phyloP scores from a whole-genome alignment of 306 rosid genomes.

The Ziziphus jujuba region DNA sequence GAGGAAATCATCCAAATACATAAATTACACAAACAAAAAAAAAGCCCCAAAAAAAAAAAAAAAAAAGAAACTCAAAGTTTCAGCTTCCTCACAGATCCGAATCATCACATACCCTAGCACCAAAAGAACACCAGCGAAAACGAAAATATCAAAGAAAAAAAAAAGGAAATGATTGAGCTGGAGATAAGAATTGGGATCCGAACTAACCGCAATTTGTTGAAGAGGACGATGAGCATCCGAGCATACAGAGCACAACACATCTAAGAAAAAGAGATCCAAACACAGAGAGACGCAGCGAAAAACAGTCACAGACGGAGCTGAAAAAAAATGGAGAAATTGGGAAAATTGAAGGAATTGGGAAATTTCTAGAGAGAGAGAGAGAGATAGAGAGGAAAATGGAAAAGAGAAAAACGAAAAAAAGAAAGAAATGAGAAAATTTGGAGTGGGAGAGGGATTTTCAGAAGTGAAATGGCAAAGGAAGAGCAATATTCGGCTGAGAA shows the following conservation, averaged over 20 bases:
- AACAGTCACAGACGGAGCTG: neutral
- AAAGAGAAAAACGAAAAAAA: conserved; percentile 1
- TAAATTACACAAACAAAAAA: too few species aligned
- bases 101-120: conserved; percentile 16
- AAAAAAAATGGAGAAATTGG: neutral
- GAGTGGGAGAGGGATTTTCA: conserved; percentile 14
- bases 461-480: conserved; percentile 21
- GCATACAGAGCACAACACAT: conserved; percentile 36
- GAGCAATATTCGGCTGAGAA: conserved; percentile 42
- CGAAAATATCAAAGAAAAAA: neutral
- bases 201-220: conserved; percentile 40
- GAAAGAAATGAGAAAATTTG: neutral
- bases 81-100: conserved; percentile 11
- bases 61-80: neutral
- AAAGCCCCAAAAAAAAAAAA: too few species aligned
- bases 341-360: neutral
- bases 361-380: conserved; percentile 7
- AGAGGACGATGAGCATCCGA: conserved; percentile 34
- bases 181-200: conserved; percentile 8
- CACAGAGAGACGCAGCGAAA: neutral
- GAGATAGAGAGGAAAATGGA: neutral
- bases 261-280: conserved; percentile 28
- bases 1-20: neutral
- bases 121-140: neutral
- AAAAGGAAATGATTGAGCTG: neutral